Percentiles rank a stretch among this genome's conserved stretches.
These are phyloP conservation scores for Phytophthora pinifolia DNA, from an alignment of 352 stramenopile species.

Conservation along the genomic window DNA sequence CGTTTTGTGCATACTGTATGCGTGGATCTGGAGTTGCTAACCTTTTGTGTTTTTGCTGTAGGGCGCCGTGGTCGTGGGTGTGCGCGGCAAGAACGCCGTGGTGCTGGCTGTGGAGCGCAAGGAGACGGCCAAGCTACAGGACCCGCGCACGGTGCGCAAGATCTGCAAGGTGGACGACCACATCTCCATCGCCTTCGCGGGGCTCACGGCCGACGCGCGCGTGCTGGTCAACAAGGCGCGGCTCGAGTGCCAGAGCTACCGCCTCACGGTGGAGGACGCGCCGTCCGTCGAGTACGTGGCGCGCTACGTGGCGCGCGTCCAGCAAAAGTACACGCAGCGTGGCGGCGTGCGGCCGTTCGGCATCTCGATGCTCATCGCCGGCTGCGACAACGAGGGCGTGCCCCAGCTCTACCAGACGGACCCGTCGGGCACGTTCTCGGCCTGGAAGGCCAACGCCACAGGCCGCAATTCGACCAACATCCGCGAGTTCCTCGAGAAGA, in stretches of 20 bases:
- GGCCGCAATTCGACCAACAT: constrained; percentile 98
- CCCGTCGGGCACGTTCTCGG: constrained; percentile 96
- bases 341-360: constrained; percentile 98
- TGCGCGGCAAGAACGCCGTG: constrained; percentile 96
- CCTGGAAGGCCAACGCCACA: constrained; percentile 98
- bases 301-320: constrained; percentile 95
- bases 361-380: constrained; percentile 97
- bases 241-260: constrained; percentile 98
- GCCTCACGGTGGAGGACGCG: constrained; percentile 94
- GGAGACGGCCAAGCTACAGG: constrained; percentile 93
- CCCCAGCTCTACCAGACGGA: constrained; percentile 99
- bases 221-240: constrained; percentile 97
- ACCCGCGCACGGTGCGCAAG: constrained; percentile 98
- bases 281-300: constrained; percentile 97
- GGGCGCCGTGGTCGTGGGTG: constrained; percentile 96
- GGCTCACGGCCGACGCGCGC: constrained; percentile 97
- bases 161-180: constrained; percentile 99
- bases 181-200: constrained; percentile 98
- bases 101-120: constrained; percentile 93
- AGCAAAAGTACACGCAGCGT: constrained; percentile 98
- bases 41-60: constrained; percentile 21
- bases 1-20: constrained; percentile 3
- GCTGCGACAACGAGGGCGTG: constrained; percentile 90
- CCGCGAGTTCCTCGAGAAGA: constrained; percentile 99
- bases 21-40: not conserved